These are phyloP conservation scores for Coniella vitis DNA, from an alignment of 2,329 filamentous ascomycete genomes.

Conservation along the genomic window DNA sequence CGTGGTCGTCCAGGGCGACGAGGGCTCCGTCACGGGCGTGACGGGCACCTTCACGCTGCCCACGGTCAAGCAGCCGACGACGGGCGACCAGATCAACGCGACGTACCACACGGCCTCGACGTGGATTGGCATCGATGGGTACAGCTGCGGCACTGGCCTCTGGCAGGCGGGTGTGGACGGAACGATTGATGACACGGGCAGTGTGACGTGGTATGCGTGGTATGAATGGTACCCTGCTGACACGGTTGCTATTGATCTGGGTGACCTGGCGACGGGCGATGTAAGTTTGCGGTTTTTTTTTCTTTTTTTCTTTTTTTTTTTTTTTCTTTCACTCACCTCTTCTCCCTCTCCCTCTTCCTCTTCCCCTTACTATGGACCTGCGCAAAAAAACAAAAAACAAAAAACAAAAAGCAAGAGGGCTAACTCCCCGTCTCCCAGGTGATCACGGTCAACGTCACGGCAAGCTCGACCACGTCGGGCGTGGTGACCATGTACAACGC, in stretches of 20 bases:
- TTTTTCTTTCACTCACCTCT: no score
- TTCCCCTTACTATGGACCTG: no score
- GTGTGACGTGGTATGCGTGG: constrained; percentile 39
- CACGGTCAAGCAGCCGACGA: constrained; percentile 33
- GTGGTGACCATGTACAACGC: constrained; percentile 10
- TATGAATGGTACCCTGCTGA: constrained; percentile 47
- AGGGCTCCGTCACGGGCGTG: constrained; percentile 35
- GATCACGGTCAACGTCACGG: constrained; percentile 15
- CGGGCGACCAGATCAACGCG: constrained; percentile 26
- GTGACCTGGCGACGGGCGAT: constrained; percentile 12
- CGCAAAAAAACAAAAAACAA: no score
- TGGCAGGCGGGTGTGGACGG: constrained; percentile 52
- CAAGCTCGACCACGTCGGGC: constrained; percentile 9
- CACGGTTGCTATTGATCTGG: constrained; percentile 22
- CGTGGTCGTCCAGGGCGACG: constrained; percentile 38
- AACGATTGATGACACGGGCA: constrained; percentile 33
- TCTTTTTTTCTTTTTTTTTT: no score
- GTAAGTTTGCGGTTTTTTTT: no score
- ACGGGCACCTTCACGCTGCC: constrained; percentile 40
- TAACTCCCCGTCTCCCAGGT: no score
- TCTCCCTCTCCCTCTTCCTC: no score
- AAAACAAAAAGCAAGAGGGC: no score
- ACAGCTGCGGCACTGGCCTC: constrained; percentile 30
- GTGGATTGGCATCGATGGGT: constrained; percentile 51
- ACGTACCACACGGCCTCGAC: constrained; percentile 39